Evolutionary conservation across 768 basidiomycete genomes (phyloP).

Genomic region (Jaapia argillacea): DNA sequence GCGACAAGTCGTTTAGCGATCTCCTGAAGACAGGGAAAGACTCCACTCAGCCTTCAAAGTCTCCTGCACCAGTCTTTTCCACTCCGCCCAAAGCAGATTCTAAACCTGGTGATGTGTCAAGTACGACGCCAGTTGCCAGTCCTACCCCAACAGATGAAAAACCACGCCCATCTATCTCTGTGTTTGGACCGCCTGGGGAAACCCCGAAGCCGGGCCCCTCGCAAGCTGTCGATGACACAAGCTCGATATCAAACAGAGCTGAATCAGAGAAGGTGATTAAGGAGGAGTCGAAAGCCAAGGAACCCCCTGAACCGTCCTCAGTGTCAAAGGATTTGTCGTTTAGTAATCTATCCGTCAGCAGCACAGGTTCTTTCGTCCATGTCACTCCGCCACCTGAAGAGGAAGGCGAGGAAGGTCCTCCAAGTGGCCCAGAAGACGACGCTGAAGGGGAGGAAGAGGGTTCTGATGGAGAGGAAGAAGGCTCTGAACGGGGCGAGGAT

Average conservation of each 20-base stretch:
- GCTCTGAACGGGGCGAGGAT: neutral
- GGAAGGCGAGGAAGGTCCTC: neutral
- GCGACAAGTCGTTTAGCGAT: conserved; percentile 48
- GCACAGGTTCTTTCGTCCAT: too few relatives aligned
- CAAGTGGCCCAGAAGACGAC: conserved; percentile 15
- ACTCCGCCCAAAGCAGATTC: neutral
- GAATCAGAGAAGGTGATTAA: neutral
- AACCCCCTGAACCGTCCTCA: neutral
- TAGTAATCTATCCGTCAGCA: neutral
- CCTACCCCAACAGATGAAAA: neutral
- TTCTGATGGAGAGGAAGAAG: conserved; percentile 9
- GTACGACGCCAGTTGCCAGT: neutral
- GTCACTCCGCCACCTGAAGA: too few relatives aligned
- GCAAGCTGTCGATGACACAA: neutral
- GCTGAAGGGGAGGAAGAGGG: conserved; percentile 10
- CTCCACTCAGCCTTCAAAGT: conserved; percentile 5
- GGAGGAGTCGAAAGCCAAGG: neutral
- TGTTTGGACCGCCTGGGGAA: neutral
- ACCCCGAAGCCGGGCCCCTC: neutral
- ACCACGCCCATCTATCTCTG: neutral
- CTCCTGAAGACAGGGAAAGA: conserved; percentile 32
- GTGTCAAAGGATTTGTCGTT: neutral
- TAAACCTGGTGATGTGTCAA: neutral
- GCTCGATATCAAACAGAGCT: neutral
- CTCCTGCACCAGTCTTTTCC: conserved; percentile 2